phyloP scores from a whole-genome alignment of 2,329 filamentous ascomycete species.

The Sporothrix dimorphospora region DNA sequence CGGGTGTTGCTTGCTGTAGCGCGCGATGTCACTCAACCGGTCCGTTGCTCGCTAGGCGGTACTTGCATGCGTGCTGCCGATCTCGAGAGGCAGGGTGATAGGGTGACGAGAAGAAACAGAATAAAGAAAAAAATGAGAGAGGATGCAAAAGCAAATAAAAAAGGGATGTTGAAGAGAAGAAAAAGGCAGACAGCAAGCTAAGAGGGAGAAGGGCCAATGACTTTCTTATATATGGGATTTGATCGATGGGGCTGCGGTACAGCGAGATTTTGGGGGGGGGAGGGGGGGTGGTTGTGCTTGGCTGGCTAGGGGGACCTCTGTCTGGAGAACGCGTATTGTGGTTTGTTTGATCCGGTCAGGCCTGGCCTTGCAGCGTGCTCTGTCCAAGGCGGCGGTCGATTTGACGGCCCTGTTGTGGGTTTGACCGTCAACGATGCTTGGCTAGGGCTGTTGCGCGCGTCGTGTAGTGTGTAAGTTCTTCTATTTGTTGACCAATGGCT shows the following conservation, averaged over 20 bases:
- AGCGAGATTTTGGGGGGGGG: background rate
- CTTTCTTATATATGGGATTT: background rate
- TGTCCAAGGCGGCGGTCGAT: background rate
- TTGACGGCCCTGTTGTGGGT: slow-evolving; percentile 7
- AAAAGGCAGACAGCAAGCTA: background rate
- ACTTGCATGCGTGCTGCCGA: slow-evolving; percentile 10
- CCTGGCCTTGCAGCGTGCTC: background rate
- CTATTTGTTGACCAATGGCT: background rate
- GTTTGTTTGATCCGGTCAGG: background rate
- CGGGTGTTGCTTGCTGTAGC: slow-evolving; percentile 16
- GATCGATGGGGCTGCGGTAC: background rate
- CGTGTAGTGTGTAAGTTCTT: background rate
- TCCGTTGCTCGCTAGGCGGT: slow-evolving; percentile 16
- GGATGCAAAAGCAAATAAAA: background rate
- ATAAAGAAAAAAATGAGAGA: background rate
- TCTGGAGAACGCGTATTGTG: background rate
- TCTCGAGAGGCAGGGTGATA: slow-evolving; percentile 11
- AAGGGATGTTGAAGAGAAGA: background rate
- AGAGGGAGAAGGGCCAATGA: slow-evolving; percentile 1
- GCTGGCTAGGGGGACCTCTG: slow-evolving; percentile 3
- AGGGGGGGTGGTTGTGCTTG: slow-evolving; percentile 11
- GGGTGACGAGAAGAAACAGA: background rate
- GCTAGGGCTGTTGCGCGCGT: background rate
- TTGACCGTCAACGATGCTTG: background rate
- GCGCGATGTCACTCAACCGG: slow-evolving; percentile 20